Percentiles rank a stretch among this genome's conserved stretches.
Evolutionary conservation across 1,139 yeast genomes (phyloP).

Genomic region (Sugiyamaella grinbergsii): DNA sequence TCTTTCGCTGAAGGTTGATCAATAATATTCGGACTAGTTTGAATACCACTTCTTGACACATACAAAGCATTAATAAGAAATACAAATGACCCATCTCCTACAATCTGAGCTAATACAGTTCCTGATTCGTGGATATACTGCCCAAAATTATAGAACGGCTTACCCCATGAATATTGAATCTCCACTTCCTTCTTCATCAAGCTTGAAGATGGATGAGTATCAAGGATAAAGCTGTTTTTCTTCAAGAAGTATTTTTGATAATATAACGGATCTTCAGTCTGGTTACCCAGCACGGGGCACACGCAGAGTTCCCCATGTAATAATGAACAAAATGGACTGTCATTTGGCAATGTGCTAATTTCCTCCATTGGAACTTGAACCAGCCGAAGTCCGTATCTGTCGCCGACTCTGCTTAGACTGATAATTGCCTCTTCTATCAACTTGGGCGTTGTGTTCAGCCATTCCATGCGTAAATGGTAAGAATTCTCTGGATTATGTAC

Average conservation of each 20-base stretch:
- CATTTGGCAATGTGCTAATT: conserved; percentile 69
- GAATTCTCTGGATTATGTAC: conserved; percentile 96
- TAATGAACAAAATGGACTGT: conserved; percentile 87
- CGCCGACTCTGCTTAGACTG: conserved; percentile 80
- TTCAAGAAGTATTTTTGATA: conserved; percentile 66
- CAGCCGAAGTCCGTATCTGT: conserved; percentile 77
- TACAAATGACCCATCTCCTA: conserved; percentile 78
- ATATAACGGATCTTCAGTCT: conserved; percentile 52
- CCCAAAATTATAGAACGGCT: conserved; percentile 74
- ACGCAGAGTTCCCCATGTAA: conserved; percentile 48
- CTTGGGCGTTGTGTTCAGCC: conserved; percentile 89
- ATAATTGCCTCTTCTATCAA: conserved; percentile 85
- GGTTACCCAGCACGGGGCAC: background rate
- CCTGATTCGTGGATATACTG: conserved; percentile 93
- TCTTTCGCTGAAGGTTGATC: conserved; percentile 11
- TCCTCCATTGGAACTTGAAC: conserved; percentile 96
- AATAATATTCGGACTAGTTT: conserved; percentile 1
- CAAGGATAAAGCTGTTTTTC: conserved; percentile 72
- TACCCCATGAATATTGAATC: conserved; percentile 86
- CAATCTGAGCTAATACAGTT: conserved; percentile 81
- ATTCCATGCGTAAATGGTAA: conserved; percentile 85
- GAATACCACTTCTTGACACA: conserved; percentile 37
- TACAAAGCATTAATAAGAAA: conserved; percentile 47
- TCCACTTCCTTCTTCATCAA: conserved; percentile 44
- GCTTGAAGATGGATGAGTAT: conserved; percentile 61